phyloP scores from a whole-genome alignment of 257 asterid genomes.

The Rhazya stricta region DNA sequence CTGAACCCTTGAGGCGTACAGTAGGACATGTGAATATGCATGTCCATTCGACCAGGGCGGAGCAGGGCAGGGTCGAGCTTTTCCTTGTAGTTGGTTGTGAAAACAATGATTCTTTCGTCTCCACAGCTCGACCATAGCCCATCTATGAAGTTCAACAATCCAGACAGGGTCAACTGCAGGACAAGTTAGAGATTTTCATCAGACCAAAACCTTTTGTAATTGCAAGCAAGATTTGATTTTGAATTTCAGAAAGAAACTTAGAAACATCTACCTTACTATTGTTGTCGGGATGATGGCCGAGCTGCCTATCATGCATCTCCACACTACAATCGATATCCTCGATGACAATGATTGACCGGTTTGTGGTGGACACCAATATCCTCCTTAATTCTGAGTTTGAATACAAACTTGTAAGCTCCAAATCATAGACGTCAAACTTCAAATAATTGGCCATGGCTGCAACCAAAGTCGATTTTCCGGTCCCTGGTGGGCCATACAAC shows the following conservation, averaged over 20 bases:
- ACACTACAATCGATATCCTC: conserved; percentile 80
- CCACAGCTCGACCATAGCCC: conserved; percentile 83
- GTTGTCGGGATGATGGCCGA: not conserved
- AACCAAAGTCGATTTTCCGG: conserved; percentile 72
- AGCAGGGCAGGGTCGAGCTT: conserved; percentile 73
- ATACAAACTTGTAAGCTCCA: conserved; percentile 54
- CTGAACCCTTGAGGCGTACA: conserved; percentile 56
- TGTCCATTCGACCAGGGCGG: conserved; percentile 81
- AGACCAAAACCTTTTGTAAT: not conserved
- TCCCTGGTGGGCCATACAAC: conserved; percentile 88
- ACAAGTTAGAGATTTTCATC: not conserved
- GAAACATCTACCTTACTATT: conserved; percentile 28
- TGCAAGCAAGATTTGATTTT: not conserved
- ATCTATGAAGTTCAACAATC: conserved; percentile 68
- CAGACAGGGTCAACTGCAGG: conserved; percentile 61
- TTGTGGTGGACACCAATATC: conserved; percentile 49
- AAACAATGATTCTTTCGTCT: conserved; percentile 63
- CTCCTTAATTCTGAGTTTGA: conserved; percentile 60
- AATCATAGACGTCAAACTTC: conserved; percentile 65
- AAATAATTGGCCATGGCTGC: conserved; percentile 84
- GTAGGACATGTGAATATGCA: conserved; percentile 78
- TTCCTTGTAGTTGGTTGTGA: conserved; percentile 80
- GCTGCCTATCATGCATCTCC: conserved; percentile 55
- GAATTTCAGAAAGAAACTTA: not conserved
- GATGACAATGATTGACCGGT: conserved; percentile 57